Percentiles rank a stretch among this genome's conserved stretches.
Conservation (phyloP, 2,329 filamentous ascomycete species). For the Thielaviopsis euricoi region DNA sequence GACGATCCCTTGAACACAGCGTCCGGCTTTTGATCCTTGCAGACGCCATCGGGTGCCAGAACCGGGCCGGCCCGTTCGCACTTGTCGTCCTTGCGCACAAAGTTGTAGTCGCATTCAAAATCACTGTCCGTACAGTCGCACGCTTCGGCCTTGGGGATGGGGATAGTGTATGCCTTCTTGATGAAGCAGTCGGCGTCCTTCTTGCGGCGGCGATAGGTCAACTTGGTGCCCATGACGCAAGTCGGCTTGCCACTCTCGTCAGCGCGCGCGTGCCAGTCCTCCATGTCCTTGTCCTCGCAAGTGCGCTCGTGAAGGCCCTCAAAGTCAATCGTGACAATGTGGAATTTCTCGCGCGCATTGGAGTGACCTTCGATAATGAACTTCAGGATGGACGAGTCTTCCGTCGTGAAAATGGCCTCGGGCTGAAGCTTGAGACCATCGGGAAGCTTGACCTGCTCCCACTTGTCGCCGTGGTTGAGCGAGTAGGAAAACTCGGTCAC, state of each 20-base stretch:
- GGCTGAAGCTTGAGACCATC: slow-evolving; percentile 51
- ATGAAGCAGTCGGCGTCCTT: slow-evolving; percentile 80
- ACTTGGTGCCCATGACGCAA: slow-evolving; percentile 92
- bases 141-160: slow-evolving; percentile 47
- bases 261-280: slow-evolving; percentile 73
- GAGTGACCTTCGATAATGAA: slow-evolving; percentile 61
- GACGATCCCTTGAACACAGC: slow-evolving; percentile 72
- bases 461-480: slow-evolving; percentile 73
- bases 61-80: slow-evolving; percentile 52
- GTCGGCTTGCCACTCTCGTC: slow-evolving; percentile 66
- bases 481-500: slow-evolving; percentile 53
- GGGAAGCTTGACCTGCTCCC: slow-evolving; percentile 56
- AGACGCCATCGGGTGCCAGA: slow-evolving; percentile 52
- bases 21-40: slow-evolving; percentile 44
- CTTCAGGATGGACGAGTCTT: slow-evolving; percentile 83
- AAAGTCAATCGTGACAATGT: slow-evolving; percentile 70
- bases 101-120: slow-evolving; percentile 96
- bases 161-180: slow-evolving; percentile 68
- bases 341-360: slow-evolving; percentile 33
- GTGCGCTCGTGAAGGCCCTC: slow-evolving; percentile 61
- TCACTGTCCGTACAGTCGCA: slow-evolving; percentile 74
- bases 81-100: slow-evolving; percentile 50
- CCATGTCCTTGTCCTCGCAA: slow-evolving; percentile 64
- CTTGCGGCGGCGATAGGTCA: slow-evolving; percentile 73
- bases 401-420: slow-evolving; percentile 65